These are phyloP conservation scores for Trametes hirsuta DNA, from an alignment of 1,284 basidiomycete species.

Conservation along the genomic window DNA sequence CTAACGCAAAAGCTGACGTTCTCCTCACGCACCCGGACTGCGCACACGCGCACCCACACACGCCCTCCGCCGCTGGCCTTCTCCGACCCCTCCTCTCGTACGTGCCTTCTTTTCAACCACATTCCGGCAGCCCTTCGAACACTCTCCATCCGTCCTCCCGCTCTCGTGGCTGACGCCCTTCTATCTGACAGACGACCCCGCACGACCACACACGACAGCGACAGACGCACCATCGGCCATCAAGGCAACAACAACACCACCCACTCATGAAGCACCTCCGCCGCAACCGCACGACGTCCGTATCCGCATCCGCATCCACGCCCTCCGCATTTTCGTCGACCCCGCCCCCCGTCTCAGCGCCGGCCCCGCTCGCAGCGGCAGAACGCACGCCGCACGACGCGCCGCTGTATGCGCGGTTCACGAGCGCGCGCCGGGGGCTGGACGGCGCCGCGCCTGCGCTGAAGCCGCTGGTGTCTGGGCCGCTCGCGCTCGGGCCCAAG, in stretches of 20 bases:
- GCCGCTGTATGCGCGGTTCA: conserved; percentile 37
- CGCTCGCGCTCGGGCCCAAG: conserved; percentile 27
- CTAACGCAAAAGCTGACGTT: too few relatives aligned
- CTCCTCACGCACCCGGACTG: too few relatives aligned
- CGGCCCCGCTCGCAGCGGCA: conserved; percentile 10
- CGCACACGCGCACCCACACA: background rate
- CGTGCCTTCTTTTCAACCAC: background rate
- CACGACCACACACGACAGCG: too few relatives aligned
- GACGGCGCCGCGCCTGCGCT: conserved; percentile 11
- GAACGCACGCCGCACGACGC: conserved; percentile 13
- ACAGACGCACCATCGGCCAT: too few relatives aligned
- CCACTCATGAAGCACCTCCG: conserved; percentile 31
- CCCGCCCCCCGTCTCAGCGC: conserved; percentile 9
- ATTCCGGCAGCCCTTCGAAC: background rate
- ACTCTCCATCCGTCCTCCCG: too few relatives aligned
- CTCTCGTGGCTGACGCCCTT: too few relatives aligned
- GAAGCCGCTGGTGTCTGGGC: conserved; percentile 36
- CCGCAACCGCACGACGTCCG: conserved; percentile 29
- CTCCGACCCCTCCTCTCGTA: background rate
- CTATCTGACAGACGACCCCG: too few relatives aligned
- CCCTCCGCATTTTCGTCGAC: conserved; percentile 14
- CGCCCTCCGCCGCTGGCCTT: background rate
- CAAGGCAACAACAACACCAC: too few relatives aligned
- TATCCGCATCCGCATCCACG: conserved; percentile 15
- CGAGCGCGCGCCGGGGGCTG: conserved; percentile 18